phyloP scores from a whole-genome alignment of 768 basidiomycete species.

The Phylloporus arenicola region DNA sequence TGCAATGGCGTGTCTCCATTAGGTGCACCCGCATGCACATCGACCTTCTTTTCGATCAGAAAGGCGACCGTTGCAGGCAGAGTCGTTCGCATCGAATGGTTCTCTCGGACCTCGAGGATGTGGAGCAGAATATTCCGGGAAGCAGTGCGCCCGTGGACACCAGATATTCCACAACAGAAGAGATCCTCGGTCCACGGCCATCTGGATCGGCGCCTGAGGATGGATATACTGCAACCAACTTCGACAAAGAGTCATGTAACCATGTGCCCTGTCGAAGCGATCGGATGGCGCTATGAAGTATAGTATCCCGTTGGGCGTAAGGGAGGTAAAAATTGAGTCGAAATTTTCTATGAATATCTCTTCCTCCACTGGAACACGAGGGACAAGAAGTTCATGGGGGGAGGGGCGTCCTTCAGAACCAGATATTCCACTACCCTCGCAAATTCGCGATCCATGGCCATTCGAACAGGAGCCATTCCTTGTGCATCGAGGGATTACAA shows the following conservation, averaged over 20 bases:
- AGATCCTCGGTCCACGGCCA: not conserved
- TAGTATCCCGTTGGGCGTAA: not conserved
- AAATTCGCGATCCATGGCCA: not conserved
- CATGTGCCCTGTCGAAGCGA: not conserved
- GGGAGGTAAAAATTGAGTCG: not conserved
- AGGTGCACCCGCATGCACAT: not conserved
- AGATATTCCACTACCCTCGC: not conserved
- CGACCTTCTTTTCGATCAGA: not conserved
- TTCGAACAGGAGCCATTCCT: not conserved
- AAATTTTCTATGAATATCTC: not conserved
- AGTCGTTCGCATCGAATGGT: not conserved
- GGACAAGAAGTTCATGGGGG: not conserved
- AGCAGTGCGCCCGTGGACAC: not conserved
- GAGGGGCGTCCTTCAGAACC: not conserved
- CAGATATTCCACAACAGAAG: not conserved
- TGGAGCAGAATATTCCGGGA: too few relatives aligned
- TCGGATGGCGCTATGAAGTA: not conserved
- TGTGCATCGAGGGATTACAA: not conserved
- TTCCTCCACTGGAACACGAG: not conserved
- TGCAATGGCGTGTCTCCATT: not conserved
- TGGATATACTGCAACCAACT: not conserved
- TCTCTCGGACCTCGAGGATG: not conserved
- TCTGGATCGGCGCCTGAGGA: not conserved
- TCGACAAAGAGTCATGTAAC: not conserved
- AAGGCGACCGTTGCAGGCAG: not conserved